Evolutionary conservation across 2,329 filamentous ascomycete species (phyloP), one percentile per base, ranked within the genome.

Genomic region (Sclerotiophoma versabilis): DNA sequence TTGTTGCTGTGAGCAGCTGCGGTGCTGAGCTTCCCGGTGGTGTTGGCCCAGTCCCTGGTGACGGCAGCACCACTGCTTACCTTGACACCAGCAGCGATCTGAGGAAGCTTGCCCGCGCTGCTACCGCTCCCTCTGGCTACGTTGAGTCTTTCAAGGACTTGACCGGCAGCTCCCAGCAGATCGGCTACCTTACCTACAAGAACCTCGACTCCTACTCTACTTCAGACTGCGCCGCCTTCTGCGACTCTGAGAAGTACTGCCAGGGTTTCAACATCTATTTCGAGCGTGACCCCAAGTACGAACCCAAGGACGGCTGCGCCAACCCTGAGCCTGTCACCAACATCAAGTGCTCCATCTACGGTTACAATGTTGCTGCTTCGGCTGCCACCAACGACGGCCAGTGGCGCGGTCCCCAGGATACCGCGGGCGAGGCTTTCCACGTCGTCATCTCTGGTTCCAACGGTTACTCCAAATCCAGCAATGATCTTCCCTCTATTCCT

Each of bases 251-350:
- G 48, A 59, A 62, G 45, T 66, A 50, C 50, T 71, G 68, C 43
- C 44, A 58, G 23, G 68, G 64, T 33, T 69, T 71, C 65, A 71
- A 69, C 58, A 63, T 70, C 54, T 71, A 51, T 57, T 65, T 51
- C 37, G 66, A 71, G 58, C 68, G 68, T 38, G 65, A 69, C 43
- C 65, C 66, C n/a, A 54, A 29, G 23, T 20, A 34, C 43, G 49
- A 63, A 8, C 60, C 65, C 19, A 53, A 41, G 22, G 20, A 36
- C 7, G 47, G 14, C 15, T 71, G 66, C 54, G 34, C 54, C 6
- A 59, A 65, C 55, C 66, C 68, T 11, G 5, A 5, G 1, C 57
- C 68, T 19, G 43, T 59, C 33, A 69, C 68, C 39, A 69, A 69
- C 54, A 39, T 68, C 55, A 68, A 69, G 54, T 69, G 66, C 52